phyloP scores from a whole-genome alignment of 495 filamentous ascomycete species.

The Umbilicaria muhlenbergii region DNA sequence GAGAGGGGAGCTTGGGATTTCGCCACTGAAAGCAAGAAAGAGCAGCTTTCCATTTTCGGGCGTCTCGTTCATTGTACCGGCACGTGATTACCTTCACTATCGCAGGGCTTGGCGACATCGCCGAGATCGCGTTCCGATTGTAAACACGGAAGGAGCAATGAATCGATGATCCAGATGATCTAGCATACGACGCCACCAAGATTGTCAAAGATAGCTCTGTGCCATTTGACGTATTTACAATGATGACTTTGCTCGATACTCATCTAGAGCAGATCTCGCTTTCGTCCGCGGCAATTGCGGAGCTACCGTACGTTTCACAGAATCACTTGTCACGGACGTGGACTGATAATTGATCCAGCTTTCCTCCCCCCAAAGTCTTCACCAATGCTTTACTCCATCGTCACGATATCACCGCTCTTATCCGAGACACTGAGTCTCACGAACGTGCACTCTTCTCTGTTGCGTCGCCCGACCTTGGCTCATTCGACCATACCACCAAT shows the following conservation, averaged over 20 bases:
- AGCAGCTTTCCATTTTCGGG: no score
- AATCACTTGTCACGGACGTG: neutral
- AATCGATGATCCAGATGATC: neutral
- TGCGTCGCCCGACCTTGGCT: conserved; percentile 40
- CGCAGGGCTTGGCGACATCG: no score
- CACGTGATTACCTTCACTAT: no score
- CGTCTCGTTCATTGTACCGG: no score
- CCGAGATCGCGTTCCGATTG: no score
- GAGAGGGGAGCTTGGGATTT: no score
- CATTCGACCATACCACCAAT: conserved; percentile 21
- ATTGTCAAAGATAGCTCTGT: no score
- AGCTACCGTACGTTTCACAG: conserved; percentile 50
- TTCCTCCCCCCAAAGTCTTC: conserved; percentile 85
- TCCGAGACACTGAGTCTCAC: conserved; percentile 89
- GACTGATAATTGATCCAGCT: conserved; percentile 31
- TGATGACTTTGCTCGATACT: conserved; percentile 61
- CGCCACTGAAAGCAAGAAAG: no score
- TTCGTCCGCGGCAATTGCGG: conserved; percentile 67
- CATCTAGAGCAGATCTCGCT: conserved; percentile 86
- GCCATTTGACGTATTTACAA: conserved; percentile 5
- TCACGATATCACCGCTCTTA: conserved; percentile 84
- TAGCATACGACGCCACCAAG: no score
- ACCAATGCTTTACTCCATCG: conserved; percentile 79
- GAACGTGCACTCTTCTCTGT: conserved; percentile 92
- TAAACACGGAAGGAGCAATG: neutral